phyloP scores from a whole-genome alignment of 148 eudicot genomes.

The Camellia japonica region DNA sequence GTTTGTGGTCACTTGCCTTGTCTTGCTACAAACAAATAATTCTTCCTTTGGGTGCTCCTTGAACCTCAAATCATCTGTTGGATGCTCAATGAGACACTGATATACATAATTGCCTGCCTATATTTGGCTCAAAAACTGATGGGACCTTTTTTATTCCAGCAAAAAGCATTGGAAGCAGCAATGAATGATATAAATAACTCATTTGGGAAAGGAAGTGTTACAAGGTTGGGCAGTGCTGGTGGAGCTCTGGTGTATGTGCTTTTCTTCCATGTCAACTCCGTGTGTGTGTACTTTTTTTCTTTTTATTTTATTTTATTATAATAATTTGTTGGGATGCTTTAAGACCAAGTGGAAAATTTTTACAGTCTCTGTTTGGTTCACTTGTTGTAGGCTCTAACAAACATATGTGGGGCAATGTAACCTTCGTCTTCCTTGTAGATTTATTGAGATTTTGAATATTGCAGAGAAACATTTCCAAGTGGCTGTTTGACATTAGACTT shows the following conservation, averaged over 20 bases:
- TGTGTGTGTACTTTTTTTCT: background rate
- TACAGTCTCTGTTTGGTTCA: background rate
- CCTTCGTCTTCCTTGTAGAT: constrained; percentile 1
- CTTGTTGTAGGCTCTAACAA: constrained; percentile 2
- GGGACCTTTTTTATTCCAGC: constrained; percentile 44
- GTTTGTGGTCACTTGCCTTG: background rate
- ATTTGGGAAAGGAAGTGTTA: constrained; percentile 96
- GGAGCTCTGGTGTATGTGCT: constrained; percentile 91
- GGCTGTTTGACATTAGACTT: constrained; percentile 93
- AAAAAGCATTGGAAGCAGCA: constrained; percentile 94
- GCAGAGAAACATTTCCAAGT: constrained; percentile 97
- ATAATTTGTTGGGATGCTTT: background rate
- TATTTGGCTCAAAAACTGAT: background rate
- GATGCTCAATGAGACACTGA: background rate
- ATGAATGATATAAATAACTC: constrained; percentile 92
- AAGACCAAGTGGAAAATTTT: background rate
- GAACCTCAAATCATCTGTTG: background rate
- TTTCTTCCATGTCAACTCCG: background rate
- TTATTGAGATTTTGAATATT: constrained; percentile 19
- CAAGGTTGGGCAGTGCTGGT: constrained; percentile 96
- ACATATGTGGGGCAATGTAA: background rate
- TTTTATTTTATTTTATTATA: background rate
- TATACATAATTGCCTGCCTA: background rate
- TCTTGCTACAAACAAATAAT: background rate
- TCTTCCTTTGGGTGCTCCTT: background rate